These are phyloP conservation scores for Lasiosphaeria hispida DNA, from an alignment of 495 filamentous ascomycete genomes.

Conservation along the genomic window DNA sequence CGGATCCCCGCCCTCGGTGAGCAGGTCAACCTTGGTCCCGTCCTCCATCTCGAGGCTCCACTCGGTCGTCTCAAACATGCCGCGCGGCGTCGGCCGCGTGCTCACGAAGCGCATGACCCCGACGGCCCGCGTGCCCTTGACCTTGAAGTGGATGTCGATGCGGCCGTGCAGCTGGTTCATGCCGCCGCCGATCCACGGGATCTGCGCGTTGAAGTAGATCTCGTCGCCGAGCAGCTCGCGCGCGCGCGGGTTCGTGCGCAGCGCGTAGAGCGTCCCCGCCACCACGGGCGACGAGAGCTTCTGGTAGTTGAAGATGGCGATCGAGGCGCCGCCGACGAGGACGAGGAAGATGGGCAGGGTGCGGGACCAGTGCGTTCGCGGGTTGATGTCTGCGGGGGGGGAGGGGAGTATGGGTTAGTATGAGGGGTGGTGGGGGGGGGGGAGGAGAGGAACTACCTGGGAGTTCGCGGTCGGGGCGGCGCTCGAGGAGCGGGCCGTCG, in stretches of 20 bases:
- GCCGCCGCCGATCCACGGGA: constrained; percentile 90
- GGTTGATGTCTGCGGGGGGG: constrained; percentile 26
- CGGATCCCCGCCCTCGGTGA: constrained; percentile 60
- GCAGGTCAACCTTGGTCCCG: constrained; percentile 61
- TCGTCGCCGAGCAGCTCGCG: constrained; percentile 80
- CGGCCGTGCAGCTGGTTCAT: constrained; percentile 92
- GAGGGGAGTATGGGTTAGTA: constrained; percentile 6
- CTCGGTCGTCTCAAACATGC: constrained; percentile 70
- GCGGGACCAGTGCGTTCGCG: constrained; percentile 42
- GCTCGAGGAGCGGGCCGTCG: constrained; percentile 72
- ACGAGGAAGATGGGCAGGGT: constrained; percentile 56
- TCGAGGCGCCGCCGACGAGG: constrained; percentile 60
- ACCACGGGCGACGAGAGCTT: constrained; percentile 82
- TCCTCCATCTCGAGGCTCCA: constrained; percentile 72
- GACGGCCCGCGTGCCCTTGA: constrained; percentile 72
- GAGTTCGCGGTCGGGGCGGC: constrained; percentile 64
- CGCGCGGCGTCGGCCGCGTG: constrained; percentile 67
- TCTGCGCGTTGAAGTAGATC: constrained; percentile 83
- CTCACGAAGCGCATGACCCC: constrained; percentile 83
- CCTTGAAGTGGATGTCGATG: constrained; percentile 83
- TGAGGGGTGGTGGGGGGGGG: not conserved
- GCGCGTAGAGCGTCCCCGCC: constrained; percentile 79
- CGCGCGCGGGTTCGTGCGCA: constrained; percentile 74
- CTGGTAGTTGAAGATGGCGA: constrained; percentile 98
- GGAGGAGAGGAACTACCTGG: not conserved